Evolutionary conservation across 768 basidiomycete species (phyloP).

Genomic region (Collybiopsis luxurians): DNA sequence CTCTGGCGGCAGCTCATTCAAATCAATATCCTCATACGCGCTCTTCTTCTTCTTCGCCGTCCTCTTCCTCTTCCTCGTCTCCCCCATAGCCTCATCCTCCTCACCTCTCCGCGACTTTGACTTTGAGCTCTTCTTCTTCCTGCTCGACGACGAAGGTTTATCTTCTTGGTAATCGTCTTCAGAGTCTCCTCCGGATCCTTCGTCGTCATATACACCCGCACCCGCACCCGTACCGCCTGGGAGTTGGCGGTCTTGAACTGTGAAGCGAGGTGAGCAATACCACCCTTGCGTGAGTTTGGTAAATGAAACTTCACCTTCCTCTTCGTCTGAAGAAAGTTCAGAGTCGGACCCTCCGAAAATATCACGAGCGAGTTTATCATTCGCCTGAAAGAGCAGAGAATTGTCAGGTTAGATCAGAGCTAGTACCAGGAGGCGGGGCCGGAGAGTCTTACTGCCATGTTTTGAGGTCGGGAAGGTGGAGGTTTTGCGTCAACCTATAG

Average conservation of each 20-base stretch:
- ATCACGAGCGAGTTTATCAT: constrained; percentile 55
- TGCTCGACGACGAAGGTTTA: constrained; percentile 11
- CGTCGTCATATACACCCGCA: constrained; percentile 37
- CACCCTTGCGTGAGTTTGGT: neutral
- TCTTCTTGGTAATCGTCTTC: constrained; percentile 29
- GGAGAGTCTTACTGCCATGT: no score
- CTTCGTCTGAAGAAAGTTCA: constrained; percentile 77
- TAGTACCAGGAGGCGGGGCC: no score
- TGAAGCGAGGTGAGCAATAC: constrained; percentile 40
- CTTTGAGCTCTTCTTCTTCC: constrained; percentile 15
- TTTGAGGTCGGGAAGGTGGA: no score
- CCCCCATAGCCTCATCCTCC: neutral
- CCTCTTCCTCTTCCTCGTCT: constrained; percentile 10
- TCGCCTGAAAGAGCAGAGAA: neutral
- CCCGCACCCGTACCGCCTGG: neutral
- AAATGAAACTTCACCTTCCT: constrained; percentile 42
- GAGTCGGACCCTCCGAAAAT: constrained; percentile 85
- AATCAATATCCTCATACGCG: constrained; percentile 52
- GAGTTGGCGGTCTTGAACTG: constrained; percentile 32
- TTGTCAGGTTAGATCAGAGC: no score
- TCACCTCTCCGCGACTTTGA: constrained; percentile 26
- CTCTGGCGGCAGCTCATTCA: constrained; percentile 70
- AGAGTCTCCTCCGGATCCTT: constrained; percentile 53
- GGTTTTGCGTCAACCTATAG: no score
- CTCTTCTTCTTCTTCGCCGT: constrained; percentile 12